phyloP scores from a whole-genome alignment of 306 rosid species.

The Trifolium dubium region DNA sequence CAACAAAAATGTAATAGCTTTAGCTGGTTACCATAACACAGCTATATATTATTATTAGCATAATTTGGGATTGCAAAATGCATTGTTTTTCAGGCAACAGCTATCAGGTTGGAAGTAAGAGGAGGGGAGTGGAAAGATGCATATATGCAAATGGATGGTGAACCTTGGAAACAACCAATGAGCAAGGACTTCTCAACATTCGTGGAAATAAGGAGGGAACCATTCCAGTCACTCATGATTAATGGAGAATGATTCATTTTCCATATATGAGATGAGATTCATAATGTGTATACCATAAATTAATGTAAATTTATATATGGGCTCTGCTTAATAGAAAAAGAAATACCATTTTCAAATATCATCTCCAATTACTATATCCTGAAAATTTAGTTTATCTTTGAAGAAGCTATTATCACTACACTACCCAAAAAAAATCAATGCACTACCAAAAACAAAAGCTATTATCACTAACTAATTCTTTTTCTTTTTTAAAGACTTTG shows the following conservation, averaged over 20 bases:
- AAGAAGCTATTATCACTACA: not conserved
- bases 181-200: conserved; percentile 67
- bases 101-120: conserved; percentile 82
- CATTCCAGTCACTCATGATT: conserved; percentile 73
- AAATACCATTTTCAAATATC: conserved; percentile 1
- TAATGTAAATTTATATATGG: conserved; percentile 24
- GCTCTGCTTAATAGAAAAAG: not conserved
- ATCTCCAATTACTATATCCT: not conserved
- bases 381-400: not conserved
- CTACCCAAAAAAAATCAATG: no score
- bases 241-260: conserved; percentile 59
- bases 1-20: no score
- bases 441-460: no score
- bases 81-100: conserved; percentile 67
- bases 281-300: conserved; percentile 31
- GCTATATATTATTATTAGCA: not conserved
- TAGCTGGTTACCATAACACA: no score
- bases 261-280: conserved; percentile 6
- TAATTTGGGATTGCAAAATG: conserved; percentile 12
- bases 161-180: conserved; percentile 96
- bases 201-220: conserved; percentile 83
- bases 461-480: no score
- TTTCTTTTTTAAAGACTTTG: no score
- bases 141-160: conserved; percentile 95
- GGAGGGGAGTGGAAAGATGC: conserved; percentile 96